Evolutionary conservation across 257 asterid species (phyloP).

Genomic region (Forsythia suspensa): DNA sequence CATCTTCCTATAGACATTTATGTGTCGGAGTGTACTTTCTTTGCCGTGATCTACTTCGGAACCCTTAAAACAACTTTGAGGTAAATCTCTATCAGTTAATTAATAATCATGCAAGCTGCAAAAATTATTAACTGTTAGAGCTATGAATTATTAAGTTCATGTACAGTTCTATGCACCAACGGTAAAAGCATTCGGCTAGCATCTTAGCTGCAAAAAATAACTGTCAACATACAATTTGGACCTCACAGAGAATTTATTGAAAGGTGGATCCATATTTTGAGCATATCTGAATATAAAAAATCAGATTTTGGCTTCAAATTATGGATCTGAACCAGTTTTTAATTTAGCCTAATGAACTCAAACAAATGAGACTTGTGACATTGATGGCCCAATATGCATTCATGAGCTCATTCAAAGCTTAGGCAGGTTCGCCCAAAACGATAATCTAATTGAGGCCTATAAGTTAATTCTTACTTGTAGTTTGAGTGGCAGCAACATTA

Average conservation of each 20-base stretch:
- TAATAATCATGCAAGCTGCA: not conserved
- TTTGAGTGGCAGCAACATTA: not conserved
- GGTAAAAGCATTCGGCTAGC: not conserved
- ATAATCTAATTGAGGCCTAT: not conserved
- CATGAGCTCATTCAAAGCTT: not conserved
- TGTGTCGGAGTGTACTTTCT: not conserved
- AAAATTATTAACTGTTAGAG: not conserved
- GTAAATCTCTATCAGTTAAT: not conserved
- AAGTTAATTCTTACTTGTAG: not conserved
- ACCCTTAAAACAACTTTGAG: not conserved
- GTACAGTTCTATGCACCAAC: not conserved
- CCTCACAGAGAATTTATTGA: not conserved
- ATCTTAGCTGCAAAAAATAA: not conserved
- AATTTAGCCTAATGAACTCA: not conserved
- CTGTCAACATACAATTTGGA: not conserved
- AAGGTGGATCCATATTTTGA: not conserved
- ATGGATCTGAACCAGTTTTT: not conserved
- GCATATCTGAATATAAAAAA: not conserved
- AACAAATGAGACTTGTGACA: not conserved
- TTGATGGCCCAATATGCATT: not conserved
- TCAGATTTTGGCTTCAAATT: not conserved
- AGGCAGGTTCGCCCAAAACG: not conserved
- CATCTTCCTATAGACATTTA: not conserved
- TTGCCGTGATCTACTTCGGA: not conserved
- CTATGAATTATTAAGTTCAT: not conserved